These are phyloP conservation scores for Globisporangium iwayamae DNA, from an alignment of 352 stramenopile genomes.

Conservation along the genomic window DNA sequence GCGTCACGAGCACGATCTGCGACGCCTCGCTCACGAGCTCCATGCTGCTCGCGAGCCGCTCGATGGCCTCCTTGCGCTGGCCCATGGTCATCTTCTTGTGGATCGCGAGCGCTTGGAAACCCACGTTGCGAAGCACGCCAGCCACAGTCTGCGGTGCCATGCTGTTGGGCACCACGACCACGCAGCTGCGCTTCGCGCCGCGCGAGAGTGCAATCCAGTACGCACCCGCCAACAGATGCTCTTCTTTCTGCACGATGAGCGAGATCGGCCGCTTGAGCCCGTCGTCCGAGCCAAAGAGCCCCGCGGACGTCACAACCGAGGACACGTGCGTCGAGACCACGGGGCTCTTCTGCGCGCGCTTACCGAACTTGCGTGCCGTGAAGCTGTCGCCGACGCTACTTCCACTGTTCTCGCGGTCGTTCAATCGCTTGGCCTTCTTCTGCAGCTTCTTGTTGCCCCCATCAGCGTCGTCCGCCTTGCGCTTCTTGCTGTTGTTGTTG, in stretches of 20 bases:
- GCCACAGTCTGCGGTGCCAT: constrained; percentile 34
- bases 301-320: constrained; percentile 11
- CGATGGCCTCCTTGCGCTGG: constrained; percentile 50
- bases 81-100: constrained; percentile 65
- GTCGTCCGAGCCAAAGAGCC: constrained; percentile 8
- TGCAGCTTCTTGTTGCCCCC: constrained; percentile 1
- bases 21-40: constrained; percentile 8
- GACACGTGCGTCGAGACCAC: constrained; percentile 13
- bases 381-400: background rate
- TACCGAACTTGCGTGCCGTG: constrained; percentile 1
- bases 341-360: constrained; percentile 8
- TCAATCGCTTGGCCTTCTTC: constrained; percentile 10
- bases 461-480: constrained; percentile 5
- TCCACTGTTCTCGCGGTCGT: background rate
- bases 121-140: constrained; percentile 47
- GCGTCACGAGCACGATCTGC: constrained; percentile 53
- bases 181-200: constrained; percentile 30
- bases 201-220: constrained; percentile 66
- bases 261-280: constrained; percentile 11
- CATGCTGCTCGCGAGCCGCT: constrained; percentile 27
- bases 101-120: constrained; percentile 54
- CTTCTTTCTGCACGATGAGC: constrained; percentile 32
- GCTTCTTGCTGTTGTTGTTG: constrained; percentile 18
- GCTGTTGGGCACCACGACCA: constrained; percentile 46
- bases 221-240: constrained; percentile 38